Conservation (phyloP, 2,329 filamentous ascomycete genomes). For the Didymella sp. region DNA sequence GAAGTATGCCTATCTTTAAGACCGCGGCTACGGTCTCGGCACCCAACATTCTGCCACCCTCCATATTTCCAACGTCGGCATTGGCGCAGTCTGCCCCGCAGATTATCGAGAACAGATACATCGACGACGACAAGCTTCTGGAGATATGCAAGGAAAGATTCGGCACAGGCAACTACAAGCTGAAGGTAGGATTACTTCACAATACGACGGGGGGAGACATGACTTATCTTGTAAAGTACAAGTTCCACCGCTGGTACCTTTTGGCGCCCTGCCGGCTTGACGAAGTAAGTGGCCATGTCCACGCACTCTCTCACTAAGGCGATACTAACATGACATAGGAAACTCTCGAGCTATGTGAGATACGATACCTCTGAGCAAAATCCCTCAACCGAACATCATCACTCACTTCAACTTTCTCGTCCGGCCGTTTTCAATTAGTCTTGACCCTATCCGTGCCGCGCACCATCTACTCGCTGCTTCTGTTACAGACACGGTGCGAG, state of each 20-base stretch:
- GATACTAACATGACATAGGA: too few relatives aligned
- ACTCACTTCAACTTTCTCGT: too few relatives aligned
- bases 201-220: not conserved
- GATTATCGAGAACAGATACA: constrained; percentile 31
- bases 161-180: constrained; percentile 17
- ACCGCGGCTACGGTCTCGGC: not conserved
- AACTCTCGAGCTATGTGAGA: too few relatives aligned
- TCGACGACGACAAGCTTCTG: constrained; percentile 27
- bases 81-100: constrained; percentile 5
- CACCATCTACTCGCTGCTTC: too few relatives aligned
- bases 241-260: constrained; percentile 18
- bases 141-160: constrained; percentile 22
- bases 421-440: too few relatives aligned
- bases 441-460: too few relatives aligned
- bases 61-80: not conserved
- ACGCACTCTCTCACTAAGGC: too few relatives aligned
- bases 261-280: constrained; percentile 13
- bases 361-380: too few relatives aligned
- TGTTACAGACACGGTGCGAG: too few relatives aligned
- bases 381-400: too few relatives aligned
- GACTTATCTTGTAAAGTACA: constrained; percentile 8
- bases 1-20: not conserved
- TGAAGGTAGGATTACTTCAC: constrained; percentile 8
- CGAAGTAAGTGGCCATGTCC: not conserved
- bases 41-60: not conserved